Evolutionary conservation across 2,329 filamentous ascomycete genomes (phyloP).

Genomic region (Fusarium annulatum): DNA sequence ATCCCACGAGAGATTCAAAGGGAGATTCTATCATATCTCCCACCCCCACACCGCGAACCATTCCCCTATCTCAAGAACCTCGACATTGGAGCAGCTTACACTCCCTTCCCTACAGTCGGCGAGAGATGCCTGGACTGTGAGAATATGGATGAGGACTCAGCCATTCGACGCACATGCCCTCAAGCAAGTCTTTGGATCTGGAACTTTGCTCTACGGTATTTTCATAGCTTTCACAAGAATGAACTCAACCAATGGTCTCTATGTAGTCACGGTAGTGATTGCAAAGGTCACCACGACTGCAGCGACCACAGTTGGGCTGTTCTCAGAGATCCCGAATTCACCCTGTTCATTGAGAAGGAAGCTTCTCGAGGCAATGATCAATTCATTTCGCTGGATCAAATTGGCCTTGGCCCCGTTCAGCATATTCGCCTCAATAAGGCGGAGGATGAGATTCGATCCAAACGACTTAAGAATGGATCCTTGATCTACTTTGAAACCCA

Average conservation of each 20-base stretch:
- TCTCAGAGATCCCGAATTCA: not conserved
- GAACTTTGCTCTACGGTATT: conserved; percentile 10
- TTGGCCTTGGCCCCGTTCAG: not conserved
- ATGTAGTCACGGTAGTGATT: not conserved
- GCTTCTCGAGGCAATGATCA: not conserved
- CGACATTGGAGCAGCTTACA: not conserved
- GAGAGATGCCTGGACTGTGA: not conserved
- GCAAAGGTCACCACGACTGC: not conserved
- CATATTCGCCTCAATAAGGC: not conserved
- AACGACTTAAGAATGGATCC: not conserved
- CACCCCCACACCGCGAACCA: not conserved
- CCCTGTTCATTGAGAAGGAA: not conserved
- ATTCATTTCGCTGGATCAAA: not conserved
- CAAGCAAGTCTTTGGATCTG: not conserved
- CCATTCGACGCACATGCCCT: not conserved
- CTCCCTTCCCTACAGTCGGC: not conserved
- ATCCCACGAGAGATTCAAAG: conserved; percentile 4
- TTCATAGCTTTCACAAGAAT: conserved; percentile 6
- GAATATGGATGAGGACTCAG: accelerated
- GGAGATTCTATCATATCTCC: not conserved
- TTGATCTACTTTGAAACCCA: not conserved
- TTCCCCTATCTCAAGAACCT: conserved; percentile 3
- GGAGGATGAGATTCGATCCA: not conserved
- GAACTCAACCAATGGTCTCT: not conserved
- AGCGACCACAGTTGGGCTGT: not conserved